Evolutionary conservation across 1,284 basidiomycete species (phyloP).

Genomic region (Papiliotrema fonsecae): DNA sequence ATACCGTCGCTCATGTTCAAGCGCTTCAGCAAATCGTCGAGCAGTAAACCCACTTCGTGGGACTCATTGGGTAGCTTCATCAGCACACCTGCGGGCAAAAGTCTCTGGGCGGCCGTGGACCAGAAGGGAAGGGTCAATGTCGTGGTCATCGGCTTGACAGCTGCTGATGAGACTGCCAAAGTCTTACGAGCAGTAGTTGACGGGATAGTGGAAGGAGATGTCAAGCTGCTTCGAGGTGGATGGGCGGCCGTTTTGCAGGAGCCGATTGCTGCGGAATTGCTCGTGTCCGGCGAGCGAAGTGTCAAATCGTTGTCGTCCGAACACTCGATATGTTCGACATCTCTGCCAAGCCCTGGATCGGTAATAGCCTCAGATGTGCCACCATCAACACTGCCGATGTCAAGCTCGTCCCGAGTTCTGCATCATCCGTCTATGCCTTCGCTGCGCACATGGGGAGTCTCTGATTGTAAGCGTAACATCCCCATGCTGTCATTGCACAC

Average conservation of each 20-base stretch:
- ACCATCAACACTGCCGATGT: constrained; percentile 16
- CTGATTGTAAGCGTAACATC: constrained; percentile 19
- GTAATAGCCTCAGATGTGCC: constrained; percentile 10
- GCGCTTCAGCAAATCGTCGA: constrained; percentile 61
- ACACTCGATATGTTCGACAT: neutral
- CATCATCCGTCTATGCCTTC: constrained; percentile 31
- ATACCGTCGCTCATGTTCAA: constrained; percentile 81
- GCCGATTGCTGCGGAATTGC: constrained; percentile 13
- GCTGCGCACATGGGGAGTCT: constrained; percentile 7
- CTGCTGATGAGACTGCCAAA: constrained; percentile 24
- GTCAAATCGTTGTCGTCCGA: too few species aligned
- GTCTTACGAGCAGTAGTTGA: constrained; percentile 20
- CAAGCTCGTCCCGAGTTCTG: constrained; percentile 7
- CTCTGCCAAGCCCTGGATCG: neutral
- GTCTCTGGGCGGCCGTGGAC: constrained; percentile 56
- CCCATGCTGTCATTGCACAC: constrained; percentile 23
- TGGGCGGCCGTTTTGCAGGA: constrained; percentile 23
- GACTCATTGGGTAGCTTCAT: constrained; percentile 68
- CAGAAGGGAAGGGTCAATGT: constrained; percentile 48
- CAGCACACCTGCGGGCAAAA: constrained; percentile 65
- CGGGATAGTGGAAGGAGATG: constrained; percentile 18
- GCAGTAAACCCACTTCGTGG: constrained; percentile 53
- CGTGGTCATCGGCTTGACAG: constrained; percentile 24
- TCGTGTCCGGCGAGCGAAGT: neutral
- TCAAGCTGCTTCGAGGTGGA: constrained; percentile 29